Evolutionary conservation across 371 early-diverging fungal species (phyloP).

Genomic region (Dipsacomyces acuminosporus): DNA sequence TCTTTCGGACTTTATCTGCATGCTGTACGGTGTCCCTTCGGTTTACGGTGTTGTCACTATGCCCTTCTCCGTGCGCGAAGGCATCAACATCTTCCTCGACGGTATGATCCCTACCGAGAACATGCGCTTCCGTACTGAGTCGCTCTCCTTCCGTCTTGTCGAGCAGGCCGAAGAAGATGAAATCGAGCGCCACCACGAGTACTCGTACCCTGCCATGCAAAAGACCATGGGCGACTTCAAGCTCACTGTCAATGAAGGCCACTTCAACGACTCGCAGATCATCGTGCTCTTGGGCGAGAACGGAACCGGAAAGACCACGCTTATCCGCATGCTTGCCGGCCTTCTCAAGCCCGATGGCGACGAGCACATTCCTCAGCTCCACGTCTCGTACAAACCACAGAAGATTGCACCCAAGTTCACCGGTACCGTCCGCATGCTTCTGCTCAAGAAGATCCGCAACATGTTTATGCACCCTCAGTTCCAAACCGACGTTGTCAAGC

Average conservation of each 20-base stretch:
- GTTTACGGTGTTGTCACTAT: constrained; percentile 99
- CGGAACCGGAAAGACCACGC: constrained; percentile 99
- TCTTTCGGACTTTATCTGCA: constrained; percentile 98
- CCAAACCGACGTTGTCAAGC: constrained; percentile 98
- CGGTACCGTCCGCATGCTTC: constrained; percentile 94
- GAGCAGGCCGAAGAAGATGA: constrained; percentile 81
- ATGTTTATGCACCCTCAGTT: constrained; percentile 95
- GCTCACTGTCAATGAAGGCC: constrained; percentile 77
- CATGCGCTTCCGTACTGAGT: constrained; percentile 98
- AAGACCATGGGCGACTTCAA: constrained; percentile 85
- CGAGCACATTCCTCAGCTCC: constrained; percentile 74
- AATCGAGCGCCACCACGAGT: constrained; percentile 58
- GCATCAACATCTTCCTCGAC: constrained; percentile 99
- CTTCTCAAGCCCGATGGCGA: constrained; percentile 73
- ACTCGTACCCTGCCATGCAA: constrained; percentile 83
- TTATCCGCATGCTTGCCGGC: constrained; percentile 96
- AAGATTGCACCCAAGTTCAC: constrained; percentile 97
- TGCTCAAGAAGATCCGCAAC: constrained; percentile 89
- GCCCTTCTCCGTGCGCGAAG: constrained; percentile 98
- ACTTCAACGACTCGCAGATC: constrained; percentile 97
- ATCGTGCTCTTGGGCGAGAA: constrained; percentile 99
- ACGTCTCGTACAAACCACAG: constrained; percentile 98
- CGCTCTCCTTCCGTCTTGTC: constrained; percentile 91
- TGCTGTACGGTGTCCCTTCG: constrained; percentile 97
- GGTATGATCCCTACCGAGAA: constrained; percentile 99